Conservation (phyloP, 306 rosid species). For the Acacia confusa region DNA sequence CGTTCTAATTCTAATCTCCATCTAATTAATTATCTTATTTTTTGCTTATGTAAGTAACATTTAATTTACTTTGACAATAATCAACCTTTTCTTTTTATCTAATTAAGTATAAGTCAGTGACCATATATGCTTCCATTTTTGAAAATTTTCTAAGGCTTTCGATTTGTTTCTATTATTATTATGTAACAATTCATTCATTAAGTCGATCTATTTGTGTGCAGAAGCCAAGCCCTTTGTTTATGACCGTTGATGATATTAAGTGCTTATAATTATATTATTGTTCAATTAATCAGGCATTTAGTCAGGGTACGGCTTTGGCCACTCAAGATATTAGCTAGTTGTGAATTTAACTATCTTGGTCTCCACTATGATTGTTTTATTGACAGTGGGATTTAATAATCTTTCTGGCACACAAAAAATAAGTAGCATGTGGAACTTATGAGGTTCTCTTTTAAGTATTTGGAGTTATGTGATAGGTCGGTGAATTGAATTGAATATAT, state of each 20-base stretch:
- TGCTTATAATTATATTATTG: neutral
- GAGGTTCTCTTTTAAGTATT: too few species aligned
- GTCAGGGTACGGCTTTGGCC: neutral
- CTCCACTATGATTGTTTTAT: neutral
- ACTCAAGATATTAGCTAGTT: neutral
- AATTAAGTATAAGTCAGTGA: neutral
- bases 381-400: too few species aligned
- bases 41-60: neutral
- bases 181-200: neutral
- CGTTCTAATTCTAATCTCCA: neutral
- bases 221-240: neutral
- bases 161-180: too few species aligned
- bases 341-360: neutral
- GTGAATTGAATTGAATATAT: too few species aligned
- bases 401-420: too few species aligned
- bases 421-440: too few species aligned
- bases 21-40: neutral
- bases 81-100: neutral
- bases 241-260: neutral
- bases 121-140: neutral
- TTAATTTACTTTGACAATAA: neutral
- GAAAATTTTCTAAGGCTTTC: neutral
- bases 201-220: neutral
- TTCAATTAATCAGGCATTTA: neutral
- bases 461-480: too few species aligned